Conservation (phyloP, 768 basidiomycete genomes). For the Boletus tylopilopsis region DNA sequence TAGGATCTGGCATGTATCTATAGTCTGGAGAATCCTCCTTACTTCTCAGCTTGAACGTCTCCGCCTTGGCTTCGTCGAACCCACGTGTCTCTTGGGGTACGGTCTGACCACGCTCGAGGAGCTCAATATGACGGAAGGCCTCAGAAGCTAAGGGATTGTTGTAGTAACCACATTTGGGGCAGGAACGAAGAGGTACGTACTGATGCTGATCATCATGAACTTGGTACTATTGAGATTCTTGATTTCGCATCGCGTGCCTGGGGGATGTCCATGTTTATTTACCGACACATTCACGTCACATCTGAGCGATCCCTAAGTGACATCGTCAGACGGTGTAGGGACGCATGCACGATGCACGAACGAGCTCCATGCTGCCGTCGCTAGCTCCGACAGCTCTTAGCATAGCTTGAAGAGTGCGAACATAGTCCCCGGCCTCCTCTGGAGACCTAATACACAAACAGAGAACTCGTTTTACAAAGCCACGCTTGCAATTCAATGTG, state of each 20-base stretch:
- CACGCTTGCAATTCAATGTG: background rate
- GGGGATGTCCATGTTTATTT: conserved; percentile 56
- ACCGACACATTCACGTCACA: conserved; percentile 97
- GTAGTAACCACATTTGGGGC: background rate
- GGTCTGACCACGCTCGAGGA: conserved; percentile 39
- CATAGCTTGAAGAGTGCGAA: conserved; percentile 75
- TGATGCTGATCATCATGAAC: conserved; percentile 80
- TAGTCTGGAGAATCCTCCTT: conserved; percentile 98
- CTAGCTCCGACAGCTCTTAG: conserved; percentile 82
- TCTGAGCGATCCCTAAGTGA: conserved; percentile 77
- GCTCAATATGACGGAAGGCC: conserved; percentile 69
- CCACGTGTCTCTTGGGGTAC: conserved; percentile 88
- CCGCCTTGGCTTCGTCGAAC: conserved; percentile 75
- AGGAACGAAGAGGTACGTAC: conserved; percentile 41
- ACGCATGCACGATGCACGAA: conserved; percentile 28
- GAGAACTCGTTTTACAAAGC: background rate
- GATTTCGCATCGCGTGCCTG: conserved; percentile 41
- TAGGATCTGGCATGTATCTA: conserved; percentile 97
- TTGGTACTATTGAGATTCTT: conserved; percentile 6
- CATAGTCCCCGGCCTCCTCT: conserved; percentile 88
- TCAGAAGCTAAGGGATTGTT: conserved; percentile 62
- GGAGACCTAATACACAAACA: conserved; percentile 48
- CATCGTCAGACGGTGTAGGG: background rate
- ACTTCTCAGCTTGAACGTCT: conserved; percentile 78
- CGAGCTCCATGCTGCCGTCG: conserved; percentile 97